Conservation (phyloP, 1,284 basidiomycete genomes). For the Sphaerobolus stellatus region DNA sequence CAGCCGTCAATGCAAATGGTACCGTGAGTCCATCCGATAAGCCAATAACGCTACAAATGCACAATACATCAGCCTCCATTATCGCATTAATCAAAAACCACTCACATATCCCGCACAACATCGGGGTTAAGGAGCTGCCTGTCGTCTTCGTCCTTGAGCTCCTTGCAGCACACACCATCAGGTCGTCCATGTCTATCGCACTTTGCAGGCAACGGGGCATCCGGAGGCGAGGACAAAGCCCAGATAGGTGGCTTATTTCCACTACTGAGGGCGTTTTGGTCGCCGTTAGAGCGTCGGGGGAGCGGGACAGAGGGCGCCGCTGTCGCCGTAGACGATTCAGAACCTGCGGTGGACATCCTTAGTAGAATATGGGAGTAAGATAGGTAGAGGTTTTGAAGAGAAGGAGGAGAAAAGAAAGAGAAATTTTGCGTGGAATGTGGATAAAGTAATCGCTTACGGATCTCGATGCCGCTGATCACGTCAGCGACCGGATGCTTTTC, state of each 20-base stretch:
- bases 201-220: conserved; percentile 39
- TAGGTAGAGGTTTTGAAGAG: too few species aligned
- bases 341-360: too few species aligned
- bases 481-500: too few species aligned
- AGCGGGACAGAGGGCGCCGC: conserved; percentile 3
- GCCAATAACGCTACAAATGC: conserved; percentile 77
- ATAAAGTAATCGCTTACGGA: too few species aligned
- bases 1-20: conserved; percentile 87
- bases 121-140: conserved; percentile 82
- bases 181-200: conserved; percentile 52
- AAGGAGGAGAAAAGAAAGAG: too few species aligned
- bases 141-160: conserved; percentile 75
- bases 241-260: conserved; percentile 21
- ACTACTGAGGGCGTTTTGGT: neutral
- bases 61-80: neutral
- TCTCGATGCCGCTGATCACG: too few species aligned
- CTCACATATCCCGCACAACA: conserved; percentile 65
- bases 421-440: too few species aligned
- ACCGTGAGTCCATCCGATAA: conserved; percentile 96
- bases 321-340: neutral
- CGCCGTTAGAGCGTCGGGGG: conserved; percentile 1
- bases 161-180: conserved; percentile 78
- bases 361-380: too few species aligned
- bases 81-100: too few species aligned
- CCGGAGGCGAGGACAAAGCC: conserved; percentile 16